Evolutionary conservation across 2,329 filamentous ascomycete genomes (phyloP).

Genomic region (Zymoseptoria tritici): DNA sequence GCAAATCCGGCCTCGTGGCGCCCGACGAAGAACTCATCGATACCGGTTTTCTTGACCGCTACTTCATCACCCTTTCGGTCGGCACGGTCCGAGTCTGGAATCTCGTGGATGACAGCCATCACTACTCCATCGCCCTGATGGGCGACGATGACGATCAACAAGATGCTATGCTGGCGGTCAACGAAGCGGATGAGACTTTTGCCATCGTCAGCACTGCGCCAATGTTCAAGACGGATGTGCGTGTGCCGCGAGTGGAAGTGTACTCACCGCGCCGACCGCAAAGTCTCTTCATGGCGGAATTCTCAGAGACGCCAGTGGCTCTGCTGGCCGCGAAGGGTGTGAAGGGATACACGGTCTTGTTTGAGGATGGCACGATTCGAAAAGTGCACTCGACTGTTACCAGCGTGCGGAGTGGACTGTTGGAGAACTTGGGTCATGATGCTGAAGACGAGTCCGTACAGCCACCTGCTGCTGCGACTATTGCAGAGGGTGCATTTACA

Average conservation of each 20-base stretch:
- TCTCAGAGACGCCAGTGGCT: slow-evolving; percentile 48
- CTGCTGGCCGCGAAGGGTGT: slow-evolving; percentile 57
- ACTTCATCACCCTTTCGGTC: slow-evolving; percentile 67
- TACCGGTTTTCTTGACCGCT: slow-evolving; percentile 63
- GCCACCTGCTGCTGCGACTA: not conserved
- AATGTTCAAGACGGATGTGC: slow-evolving; percentile 2
- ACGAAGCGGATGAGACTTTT: slow-evolving; percentile 46
- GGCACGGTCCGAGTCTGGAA: slow-evolving; percentile 73
- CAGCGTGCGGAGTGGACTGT: not conserved
- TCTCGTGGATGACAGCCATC: slow-evolving; percentile 67
- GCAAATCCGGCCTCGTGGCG: slow-evolving; percentile 47
- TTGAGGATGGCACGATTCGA: slow-evolving; percentile 66
- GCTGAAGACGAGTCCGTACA: not conserved
- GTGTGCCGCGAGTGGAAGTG: slow-evolving; percentile 40
- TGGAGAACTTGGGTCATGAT: not conserved
- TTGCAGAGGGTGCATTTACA: not conserved
- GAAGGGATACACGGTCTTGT: slow-evolving; percentile 67
- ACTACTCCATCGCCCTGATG: slow-evolving; percentile 57
- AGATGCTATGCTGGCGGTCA: slow-evolving; percentile 53
- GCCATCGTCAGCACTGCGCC: slow-evolving; percentile 22
- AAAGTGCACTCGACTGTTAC: not conserved
- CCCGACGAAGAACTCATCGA: slow-evolving; percentile 46
- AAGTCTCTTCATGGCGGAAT: slow-evolving; percentile 43
- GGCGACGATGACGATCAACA: slow-evolving; percentile 23
- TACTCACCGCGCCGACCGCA: slow-evolving; percentile 56